Base-by-base conservation (phyloP, 345 rosid species). In the Melaleuca alternifolia region DNA sequence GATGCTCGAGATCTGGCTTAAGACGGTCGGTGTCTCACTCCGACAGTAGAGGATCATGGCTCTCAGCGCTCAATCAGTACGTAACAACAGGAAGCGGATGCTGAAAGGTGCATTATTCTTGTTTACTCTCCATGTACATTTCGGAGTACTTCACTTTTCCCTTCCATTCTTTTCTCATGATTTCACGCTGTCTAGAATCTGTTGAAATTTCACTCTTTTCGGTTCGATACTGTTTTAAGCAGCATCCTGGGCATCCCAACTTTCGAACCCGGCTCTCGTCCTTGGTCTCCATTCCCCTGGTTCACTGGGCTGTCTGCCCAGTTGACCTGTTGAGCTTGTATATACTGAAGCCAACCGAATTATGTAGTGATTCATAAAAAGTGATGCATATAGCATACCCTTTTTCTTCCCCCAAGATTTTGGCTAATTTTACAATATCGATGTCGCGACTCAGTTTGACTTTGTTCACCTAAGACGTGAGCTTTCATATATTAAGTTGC, bases 1-100 rank as follows among this genome's bases (percentile, higher is more conserved):
- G 91, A 76, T 94, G 92, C 81, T 92, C 94, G 41, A 89, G 97
- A 85, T 89, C 94, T 6, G 92, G 94, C 83, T 88, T 93, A 53
- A 88, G 96, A 85, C 91, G 91, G 23, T 90, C 96, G 0, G 87
- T 90, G 53, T 93, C 98, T 0, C 90, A 89, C 56, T 75, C 88
- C 0, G 96, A 91, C 86, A 88, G 92, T 11, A 88, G 93, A 86
- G 93, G 92, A 84, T 94, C 98, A 54, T 95, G 98, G 98, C 92
- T 97, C 84, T 91, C 97, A 18, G 92, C 95, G 4, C 87, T 95
- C 86, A 95, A 97, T 91, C 94, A 96, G 41, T 95, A 93, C 84
- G 96, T 93, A 56, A 88, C 92, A 41, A 91, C 93, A 10, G 93
- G 95, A 85, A 91, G 89, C 83, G 94, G 95, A 20, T 94, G 95